Evolutionary conservation across 495 filamentous ascomycete genomes (phyloP).

Genomic region (Cercophora sp.): DNA sequence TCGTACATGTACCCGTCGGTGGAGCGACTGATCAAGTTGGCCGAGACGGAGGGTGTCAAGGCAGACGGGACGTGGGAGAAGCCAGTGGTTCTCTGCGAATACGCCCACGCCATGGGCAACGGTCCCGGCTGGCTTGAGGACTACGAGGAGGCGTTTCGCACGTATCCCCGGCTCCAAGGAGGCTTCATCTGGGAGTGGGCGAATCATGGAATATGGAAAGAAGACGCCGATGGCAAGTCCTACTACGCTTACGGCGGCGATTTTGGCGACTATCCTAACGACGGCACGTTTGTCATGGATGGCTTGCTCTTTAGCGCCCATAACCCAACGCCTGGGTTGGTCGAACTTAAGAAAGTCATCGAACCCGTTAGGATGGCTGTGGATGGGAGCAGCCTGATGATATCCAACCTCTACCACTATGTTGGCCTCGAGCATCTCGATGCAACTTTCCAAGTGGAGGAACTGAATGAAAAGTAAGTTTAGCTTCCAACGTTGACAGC

Average conservation of each 20-base stretch:
- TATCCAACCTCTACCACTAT: constrained; percentile 55
- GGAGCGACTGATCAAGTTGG: constrained; percentile 45
- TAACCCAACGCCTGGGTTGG: constrained; percentile 53
- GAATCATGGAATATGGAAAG: constrained; percentile 60
- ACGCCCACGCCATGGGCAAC: constrained; percentile 69
- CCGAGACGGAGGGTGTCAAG: constrained; percentile 29
- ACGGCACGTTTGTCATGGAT: constrained; percentile 63
- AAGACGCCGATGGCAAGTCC: constrained; percentile 42
- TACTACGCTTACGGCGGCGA: constrained; percentile 68
- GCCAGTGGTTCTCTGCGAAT: constrained; percentile 65
- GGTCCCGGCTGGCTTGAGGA: constrained; percentile 64
- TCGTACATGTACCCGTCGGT: constrained; percentile 63
- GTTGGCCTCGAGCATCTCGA: constrained; percentile 42
- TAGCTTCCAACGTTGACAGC: too few species aligned
- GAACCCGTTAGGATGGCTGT: constrained; percentile 46
- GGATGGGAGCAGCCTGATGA: constrained; percentile 18
- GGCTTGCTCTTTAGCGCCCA: constrained; percentile 58
- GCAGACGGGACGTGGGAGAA: constrained; percentile 41
- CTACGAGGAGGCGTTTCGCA: constrained; percentile 58
- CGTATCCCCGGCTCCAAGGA: constrained; percentile 57
- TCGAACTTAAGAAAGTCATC: constrained; percentile 59
- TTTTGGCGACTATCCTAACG: constrained; percentile 63
- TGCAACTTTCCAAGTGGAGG: constrained; percentile 19
- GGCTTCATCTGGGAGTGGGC: constrained; percentile 75
- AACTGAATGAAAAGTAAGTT: constrained; percentile 16